Percentiles rank a stretch among this genome's conserved stretches.
phyloP scores from a whole-genome alignment of 345 rosid species.

The Linum trigynum region DNA sequence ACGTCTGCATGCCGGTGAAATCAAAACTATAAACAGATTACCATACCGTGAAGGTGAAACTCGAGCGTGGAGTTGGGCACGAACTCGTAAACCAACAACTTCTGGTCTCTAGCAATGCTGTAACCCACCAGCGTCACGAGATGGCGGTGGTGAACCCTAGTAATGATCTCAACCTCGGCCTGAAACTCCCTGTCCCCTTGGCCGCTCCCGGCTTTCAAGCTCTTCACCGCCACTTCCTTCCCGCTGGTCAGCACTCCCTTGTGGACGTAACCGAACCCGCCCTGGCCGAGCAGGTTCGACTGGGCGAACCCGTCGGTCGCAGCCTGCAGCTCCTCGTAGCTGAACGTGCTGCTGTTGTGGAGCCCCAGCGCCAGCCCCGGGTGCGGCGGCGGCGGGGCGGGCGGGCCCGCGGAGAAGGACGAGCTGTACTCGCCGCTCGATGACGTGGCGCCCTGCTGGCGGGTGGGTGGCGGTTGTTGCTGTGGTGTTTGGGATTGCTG shows the following conservation, averaged over 20 bases:
- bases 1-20: no score
- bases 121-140: constrained; percentile 88
- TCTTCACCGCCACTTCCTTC: constrained; percentile 80
- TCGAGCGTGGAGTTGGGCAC: constrained; percentile 66
- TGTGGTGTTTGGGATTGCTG: constrained; percentile 14
- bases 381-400: constrained; percentile 46
- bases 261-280: constrained; percentile 83
- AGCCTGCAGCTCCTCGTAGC: constrained; percentile 53
- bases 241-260: constrained; percentile 67
- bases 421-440: constrained; percentile 38
- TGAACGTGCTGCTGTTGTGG: constrained; percentile 45
- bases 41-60: constrained; percentile 63
- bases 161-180: constrained; percentile 86
- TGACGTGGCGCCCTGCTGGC: neutral
- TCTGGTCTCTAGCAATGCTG: constrained; percentile 44
- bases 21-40: no score
- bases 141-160: constrained; percentile 90
- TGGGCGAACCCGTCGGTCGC: constrained; percentile 64
- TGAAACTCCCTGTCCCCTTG: constrained; percentile 77
- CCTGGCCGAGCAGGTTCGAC: constrained; percentile 61
- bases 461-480: constrained; percentile 24
- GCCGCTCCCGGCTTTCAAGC: constrained; percentile 66
- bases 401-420: constrained; percentile 45
- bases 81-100: constrained; percentile 66
- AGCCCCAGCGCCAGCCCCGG: constrained; percentile 42